Conservation (phyloP, 441 rosid genomes). For the Lepidium campestre region DNA sequence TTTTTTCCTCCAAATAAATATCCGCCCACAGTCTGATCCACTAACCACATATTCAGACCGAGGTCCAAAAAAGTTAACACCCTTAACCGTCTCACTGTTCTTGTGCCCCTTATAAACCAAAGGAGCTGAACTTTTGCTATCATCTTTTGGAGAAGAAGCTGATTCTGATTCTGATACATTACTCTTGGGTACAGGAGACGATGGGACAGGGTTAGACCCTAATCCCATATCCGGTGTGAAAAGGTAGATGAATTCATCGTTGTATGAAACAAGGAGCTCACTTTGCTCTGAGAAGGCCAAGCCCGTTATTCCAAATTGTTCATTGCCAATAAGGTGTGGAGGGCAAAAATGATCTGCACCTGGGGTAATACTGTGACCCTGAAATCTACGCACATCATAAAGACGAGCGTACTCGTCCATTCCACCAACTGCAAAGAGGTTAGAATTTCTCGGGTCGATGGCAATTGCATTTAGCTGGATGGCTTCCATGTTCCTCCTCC, state of each 20-base stretch:
- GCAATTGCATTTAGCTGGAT: constrained; percentile 64
- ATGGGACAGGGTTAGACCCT: constrained; percentile 48
- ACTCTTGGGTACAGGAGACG: constrained; percentile 32
- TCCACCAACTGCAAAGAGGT: constrained; percentile 83
- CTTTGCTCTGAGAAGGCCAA: constrained; percentile 85
- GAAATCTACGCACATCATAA: constrained; percentile 70
- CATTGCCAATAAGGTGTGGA: constrained; percentile 56
- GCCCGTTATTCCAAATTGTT: constrained; percentile 67
- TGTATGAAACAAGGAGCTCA: constrained; percentile 81
- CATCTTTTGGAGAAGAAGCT: constrained; percentile 23
- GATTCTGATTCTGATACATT: constrained; percentile 30
- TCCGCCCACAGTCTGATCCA: constrained; percentile 91
- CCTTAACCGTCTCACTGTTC: constrained; percentile 73
- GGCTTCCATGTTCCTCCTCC: constrained; percentile 29
- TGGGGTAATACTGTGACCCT: constrained; percentile 50
- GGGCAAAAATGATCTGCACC: constrained; percentile 70
- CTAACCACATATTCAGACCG: constrained; percentile 80
- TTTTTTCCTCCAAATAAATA: constrained; percentile 87
- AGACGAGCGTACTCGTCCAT: constrained; percentile 71
- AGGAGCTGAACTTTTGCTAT: constrained; percentile 31
- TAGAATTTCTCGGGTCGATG: constrained; percentile 78
- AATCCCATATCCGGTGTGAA: constrained; percentile 68
- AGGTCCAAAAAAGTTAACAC: constrained; percentile 83
- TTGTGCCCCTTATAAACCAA: constrained; percentile 76
- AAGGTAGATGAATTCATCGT: constrained; percentile 67